phyloP scores from a whole-genome alignment of 305 asterid species.

The Salvia sclarea region DNA sequence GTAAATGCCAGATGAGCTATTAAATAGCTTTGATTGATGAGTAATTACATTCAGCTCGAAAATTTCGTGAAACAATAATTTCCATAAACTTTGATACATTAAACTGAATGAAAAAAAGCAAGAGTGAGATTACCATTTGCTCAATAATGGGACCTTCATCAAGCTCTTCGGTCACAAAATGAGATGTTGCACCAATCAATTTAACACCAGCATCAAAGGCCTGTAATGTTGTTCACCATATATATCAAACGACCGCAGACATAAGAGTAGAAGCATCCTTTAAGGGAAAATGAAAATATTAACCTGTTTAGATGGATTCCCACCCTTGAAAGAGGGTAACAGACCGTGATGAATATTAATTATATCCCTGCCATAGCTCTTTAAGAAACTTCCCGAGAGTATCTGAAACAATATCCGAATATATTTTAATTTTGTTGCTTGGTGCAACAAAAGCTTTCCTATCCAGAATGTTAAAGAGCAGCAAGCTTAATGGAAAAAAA shows the following conservation, averaged over 20 bases:
- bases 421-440: slow-evolving; percentile 27
- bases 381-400: slow-evolving; percentile 75
- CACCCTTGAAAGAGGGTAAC: slow-evolving; percentile 95
- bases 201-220: slow-evolving; percentile 98
- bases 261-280: slow-evolving; percentile 7
- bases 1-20: slow-evolving; percentile 3
- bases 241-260: slow-evolving; percentile 10
- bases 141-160: slow-evolving; percentile 96
- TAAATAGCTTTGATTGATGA: slow-evolving; percentile 20
- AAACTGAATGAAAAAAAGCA: slow-evolving; percentile 19
- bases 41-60: background rate
- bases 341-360: slow-evolving; percentile 95
- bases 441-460: slow-evolving; percentile 2
- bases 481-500: background rate
- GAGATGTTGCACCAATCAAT: slow-evolving; percentile 91
- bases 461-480: background rate
- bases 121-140: slow-evolving; percentile 67
- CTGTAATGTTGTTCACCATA: slow-evolving; percentile 32
- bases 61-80: background rate
- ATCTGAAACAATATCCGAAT: slow-evolving; percentile 52
- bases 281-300: slow-evolving; percentile 1
- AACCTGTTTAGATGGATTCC: slow-evolving; percentile 91
- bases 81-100: background rate
- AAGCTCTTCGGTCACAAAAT: slow-evolving; percentile 90
- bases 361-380: slow-evolving; percentile 67